Evolutionary conservation across 768 basidiomycete genomes (phyloP), one percentile per base, ranked within the genome.

Genomic region (Mrakia frigida): DNA sequence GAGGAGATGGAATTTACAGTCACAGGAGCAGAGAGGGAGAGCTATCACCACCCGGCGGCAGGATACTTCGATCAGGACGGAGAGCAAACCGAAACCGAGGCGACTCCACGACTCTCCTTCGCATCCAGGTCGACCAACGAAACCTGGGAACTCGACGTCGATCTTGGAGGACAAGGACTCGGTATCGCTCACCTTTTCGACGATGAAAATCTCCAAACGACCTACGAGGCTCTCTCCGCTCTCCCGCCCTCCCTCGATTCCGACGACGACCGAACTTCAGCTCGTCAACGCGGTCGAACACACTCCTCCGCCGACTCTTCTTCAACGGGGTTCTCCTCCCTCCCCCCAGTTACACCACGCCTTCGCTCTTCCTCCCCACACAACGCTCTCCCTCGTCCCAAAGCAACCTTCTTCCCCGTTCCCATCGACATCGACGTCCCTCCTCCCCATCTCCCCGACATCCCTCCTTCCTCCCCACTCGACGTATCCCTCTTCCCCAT

Each of bases 141-240:
- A 50, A 43, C 5, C 14, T 68, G 65, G 65, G 35, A 35, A 37
- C 65, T 68, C 4, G 65, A 68, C 37, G 37, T 68, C 35, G 65
- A 68, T 41, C 65, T 68, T 23, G 65, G 65, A 39, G 65, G 65
- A 25, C 39, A 68, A n/a, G 65, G 65, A 23, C 65, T 68, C 5
- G 65, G 65, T 9, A 68, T 68, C 65, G 65, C 65, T 25, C 39
- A 68, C 13, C 37, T 68, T 6, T 68, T 68, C 37, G 65, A 68
- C 35, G 65, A 39, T 0, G 35, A 68, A 5, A 25, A 14, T n/a
- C 63, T 65, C 10, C 31, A 21, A 37, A 33, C 33, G 4, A 37
- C 31, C 33, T 31, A 68, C 37, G 65, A 18, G 39, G 65, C n/a
- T 23, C 7, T 25, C 37, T 35, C 35, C 18, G 3, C 37, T 35